Percentiles rank a stretch among this genome's conserved stretches.
Conservation (phyloP, 306 rosid species). For the Cicer judaicum region DNA sequence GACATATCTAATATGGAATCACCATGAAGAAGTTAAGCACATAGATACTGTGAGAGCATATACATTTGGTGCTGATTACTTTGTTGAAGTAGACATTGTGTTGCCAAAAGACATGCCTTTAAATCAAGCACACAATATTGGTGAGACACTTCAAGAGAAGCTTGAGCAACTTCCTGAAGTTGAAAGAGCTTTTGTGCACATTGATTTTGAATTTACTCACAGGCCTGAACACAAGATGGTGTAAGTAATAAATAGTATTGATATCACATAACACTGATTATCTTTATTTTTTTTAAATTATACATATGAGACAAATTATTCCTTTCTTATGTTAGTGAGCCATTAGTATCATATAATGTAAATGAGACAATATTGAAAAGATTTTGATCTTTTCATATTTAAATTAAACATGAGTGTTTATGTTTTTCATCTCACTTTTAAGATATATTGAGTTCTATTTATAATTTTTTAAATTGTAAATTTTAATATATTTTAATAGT, state of each 20-base stretch:
- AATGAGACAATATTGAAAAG: background rate
- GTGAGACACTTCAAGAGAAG: constrained; percentile 78
- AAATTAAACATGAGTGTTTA: too few species aligned
- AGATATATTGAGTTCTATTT: background rate
- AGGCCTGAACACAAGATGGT: constrained; percentile 76
- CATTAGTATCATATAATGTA: background rate
- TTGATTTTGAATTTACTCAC: constrained; percentile 76
- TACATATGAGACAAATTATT: background rate
- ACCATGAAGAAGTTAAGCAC: constrained; percentile 69
- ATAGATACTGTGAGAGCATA: constrained; percentile 89
- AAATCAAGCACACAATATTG: constrained; percentile 73
- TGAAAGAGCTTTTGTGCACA: constrained; percentile 83
- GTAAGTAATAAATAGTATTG: background rate
- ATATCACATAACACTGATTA: background rate
- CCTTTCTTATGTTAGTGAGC: background rate
- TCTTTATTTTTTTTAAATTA: background rate
- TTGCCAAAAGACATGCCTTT: constrained; percentile 72
- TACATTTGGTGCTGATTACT: constrained; percentile 74
- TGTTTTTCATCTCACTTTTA: too few species aligned
- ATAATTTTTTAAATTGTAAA: too few species aligned
- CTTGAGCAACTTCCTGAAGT: constrained; percentile 77
- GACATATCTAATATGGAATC: constrained; percentile 83
- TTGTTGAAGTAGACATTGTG: constrained; percentile 83
- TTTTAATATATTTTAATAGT: too few species aligned
- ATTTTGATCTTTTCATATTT: too few species aligned